Evolutionary conservation across 2,329 filamentous ascomycete genomes (phyloP).

Genomic region (Diaporthe vaccinii): DNA sequence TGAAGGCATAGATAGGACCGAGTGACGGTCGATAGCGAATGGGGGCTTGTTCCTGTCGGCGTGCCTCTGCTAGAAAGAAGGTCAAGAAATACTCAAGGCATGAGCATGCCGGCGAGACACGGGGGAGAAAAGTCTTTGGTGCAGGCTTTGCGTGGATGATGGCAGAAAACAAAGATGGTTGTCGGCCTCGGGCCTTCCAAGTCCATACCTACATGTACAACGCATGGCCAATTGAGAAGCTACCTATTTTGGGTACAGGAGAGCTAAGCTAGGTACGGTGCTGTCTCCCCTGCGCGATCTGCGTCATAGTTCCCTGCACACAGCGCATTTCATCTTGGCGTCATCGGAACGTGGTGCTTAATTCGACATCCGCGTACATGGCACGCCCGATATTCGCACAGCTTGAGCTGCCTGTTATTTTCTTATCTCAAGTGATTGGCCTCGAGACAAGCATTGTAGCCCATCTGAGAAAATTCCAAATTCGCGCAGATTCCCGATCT

Average conservation of each 20-base stretch:
- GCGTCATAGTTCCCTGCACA: conserved; percentile 13
- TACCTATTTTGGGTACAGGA: neutral
- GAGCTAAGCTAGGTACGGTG: conserved; percentile 13
- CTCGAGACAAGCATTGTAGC: neutral
- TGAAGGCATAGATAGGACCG: conserved; percentile 37
- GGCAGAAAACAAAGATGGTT: neutral
- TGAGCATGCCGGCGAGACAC: neutral
- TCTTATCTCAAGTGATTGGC: neutral
- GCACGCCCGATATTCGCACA: neutral
- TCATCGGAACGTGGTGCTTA: conserved; percentile 25
- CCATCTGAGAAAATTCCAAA: neutral
- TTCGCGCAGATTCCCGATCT: neutral
- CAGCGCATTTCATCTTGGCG: conserved; percentile 21
- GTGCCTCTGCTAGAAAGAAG: neutral
- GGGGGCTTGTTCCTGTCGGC: neutral
- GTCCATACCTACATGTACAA: neutral
- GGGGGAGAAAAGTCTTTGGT: neutral
- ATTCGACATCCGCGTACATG: neutral
- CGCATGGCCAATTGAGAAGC: conserved; percentile 24
- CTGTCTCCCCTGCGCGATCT: neutral
- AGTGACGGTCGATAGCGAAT: conserved; percentile 15
- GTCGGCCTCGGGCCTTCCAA: conserved; percentile 1
- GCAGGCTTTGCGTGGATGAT: neutral
- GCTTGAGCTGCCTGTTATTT: neutral
- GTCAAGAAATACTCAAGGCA: neutral